These are phyloP conservation scores for Synchytrium microbalum DNA, from an alignment of 371 early-diverging fungal genomes.

Conservation along the genomic window DNA sequence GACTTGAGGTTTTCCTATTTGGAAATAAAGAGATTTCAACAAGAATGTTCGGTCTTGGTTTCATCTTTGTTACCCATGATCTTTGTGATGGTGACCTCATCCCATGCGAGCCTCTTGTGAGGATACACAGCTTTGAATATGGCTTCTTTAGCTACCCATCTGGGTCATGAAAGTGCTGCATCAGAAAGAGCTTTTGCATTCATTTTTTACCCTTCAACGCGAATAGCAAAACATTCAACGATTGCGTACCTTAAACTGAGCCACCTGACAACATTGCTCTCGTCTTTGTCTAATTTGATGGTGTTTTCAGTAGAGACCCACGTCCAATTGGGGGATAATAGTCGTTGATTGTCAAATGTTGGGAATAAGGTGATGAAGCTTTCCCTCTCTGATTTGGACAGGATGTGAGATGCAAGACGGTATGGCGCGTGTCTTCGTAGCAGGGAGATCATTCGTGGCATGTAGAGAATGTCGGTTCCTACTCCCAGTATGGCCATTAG, in stretches of 20 bases:
- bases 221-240: background rate
- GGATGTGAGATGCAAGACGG: constrained; percentile 19
- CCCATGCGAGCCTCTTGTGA: constrained; percentile 10
- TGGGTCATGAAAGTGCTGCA: background rate
- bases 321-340: too few species aligned
- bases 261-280: background rate
- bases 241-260: background rate
- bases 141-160: constrained; percentile 32
- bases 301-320: background rate
- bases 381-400: constrained; percentile 6
- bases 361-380: background rate
- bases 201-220: too few species aligned
- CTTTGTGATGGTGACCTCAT: constrained; percentile 14
- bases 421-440: constrained; percentile 16
- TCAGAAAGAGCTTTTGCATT: background rate
- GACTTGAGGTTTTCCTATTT: constrained; percentile 17
- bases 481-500: constrained; percentile 18
- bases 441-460: constrained; percentile 22
- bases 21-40: background rate
- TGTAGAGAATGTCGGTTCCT: constrained; percentile 27
- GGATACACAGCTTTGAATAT: constrained; percentile 29
- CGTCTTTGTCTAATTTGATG: constrained; percentile 9
- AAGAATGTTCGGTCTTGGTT: background rate
- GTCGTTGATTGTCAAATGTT: too few species aligned
- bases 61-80: constrained; percentile 3